Evolutionary conservation across 345 rosid species (phyloP), one percentile per base, ranked within the genome.

Genomic region (Raphanus raphanistrum): DNA sequence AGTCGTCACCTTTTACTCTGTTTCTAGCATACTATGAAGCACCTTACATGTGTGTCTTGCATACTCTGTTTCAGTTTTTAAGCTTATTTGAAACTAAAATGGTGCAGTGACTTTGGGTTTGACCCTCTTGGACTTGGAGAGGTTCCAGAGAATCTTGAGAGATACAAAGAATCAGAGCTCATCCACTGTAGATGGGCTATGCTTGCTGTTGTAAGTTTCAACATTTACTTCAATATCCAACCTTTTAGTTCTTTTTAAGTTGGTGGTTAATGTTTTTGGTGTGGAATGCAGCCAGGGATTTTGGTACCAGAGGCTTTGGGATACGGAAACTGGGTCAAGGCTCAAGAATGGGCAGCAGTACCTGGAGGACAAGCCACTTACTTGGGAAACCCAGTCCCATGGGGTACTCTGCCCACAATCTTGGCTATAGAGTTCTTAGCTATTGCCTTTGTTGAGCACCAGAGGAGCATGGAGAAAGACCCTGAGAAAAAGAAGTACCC

Each of bases 101-200:
- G 26, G 31, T 66, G 50, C 88, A 95, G 98, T n/a, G 98, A 95
- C 86, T 95, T 92, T 67, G 99, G 99, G 15, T 95, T 95, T 78
- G 99, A 95, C 89, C 99, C 99, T 6, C 90, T 95, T 36, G 72
- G 98, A 36, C 94, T 95, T 1, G 99, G 97, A 58, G 92, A 82
- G 74, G 99, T 95, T 32, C 99, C 98, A 38, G 97, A 87, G 88
- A 95, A 92, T 70, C 88, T 95, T 50, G 99, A 95, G 88, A 91
- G 99, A 74, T 95, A 81, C 90, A 95, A 91, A 86, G 99, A 92
- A 67, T 95, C 99, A 33, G 99, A 95, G 74, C 88, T 95, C 82
- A 82, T 85, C 41, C 99, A 95, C 86, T 95, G 97, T 87, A 90
- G 99, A 90, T 95, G 99, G 98, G 94, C 94, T 43, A 92, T 95